Base-by-base conservation (phyloP, 352 stramenopile species). In the Phytophthora citricola region DNA sequence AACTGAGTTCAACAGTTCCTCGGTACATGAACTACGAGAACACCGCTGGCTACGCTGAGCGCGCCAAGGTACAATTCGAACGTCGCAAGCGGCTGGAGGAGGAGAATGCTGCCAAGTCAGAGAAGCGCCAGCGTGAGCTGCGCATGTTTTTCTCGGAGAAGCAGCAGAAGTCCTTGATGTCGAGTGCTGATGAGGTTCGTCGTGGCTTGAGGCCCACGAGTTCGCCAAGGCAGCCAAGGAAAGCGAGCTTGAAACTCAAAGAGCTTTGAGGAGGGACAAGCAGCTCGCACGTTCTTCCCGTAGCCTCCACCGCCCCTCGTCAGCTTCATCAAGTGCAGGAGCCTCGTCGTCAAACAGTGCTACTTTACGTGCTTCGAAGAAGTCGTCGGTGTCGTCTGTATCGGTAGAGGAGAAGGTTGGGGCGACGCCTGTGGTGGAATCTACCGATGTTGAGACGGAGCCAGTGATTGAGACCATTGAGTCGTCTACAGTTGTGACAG, bases 1-100 rank as follows among this genome's bases (percentile, higher is more conserved):
- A 83, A 27, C 60, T 81, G 11, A 73, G 80, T 45, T 81, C 67
- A 27, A 78, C 83, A 0, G 55, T 76, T 10, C 82, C 85, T 10
- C 79, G 85, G 12, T 93, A 93, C 54, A 54, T 93, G 71, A 61
- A 88, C 24, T 93, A 91, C 65, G 59, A 78, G 51, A 83, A 83
- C 9, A 67, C 62, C 0, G 63, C 72, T 1, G 74, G 68, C 4
- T 93, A 84, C 52, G 60, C 63, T 27, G 69, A 78, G 26, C 77
- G 83, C 55, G 73, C 80, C 12, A 79, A 83, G 31, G 51, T 74
- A 61, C 85, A 93, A 56, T 54, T 84, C 14, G 81, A 93, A 38
- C 85, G 85, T 17, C 82, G 85, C 17, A 87, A 79, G 51, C 81
- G 82, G 11, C 66, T 93, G n/a, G 82, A 93, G 55, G 69, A 85